A percentile compares a stretch with the other conserved stretches of the same genome.
Conservation (phyloP, 2,329 filamentous ascomycete genomes). For the Diplodia mutila region DNA sequence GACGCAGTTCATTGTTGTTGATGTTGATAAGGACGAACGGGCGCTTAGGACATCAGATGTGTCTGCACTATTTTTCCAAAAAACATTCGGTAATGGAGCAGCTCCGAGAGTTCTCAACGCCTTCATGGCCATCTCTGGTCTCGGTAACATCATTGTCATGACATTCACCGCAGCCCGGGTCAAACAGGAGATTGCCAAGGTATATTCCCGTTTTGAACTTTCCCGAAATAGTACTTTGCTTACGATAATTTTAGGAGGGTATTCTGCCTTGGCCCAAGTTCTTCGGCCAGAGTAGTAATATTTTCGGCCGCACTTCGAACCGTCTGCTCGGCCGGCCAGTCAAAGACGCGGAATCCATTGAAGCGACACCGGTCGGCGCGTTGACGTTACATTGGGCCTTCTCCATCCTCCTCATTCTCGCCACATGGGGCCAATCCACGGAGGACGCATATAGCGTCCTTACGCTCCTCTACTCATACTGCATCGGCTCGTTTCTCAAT, state of each 20-base stretch:
- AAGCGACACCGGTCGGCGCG: constrained; percentile 31
- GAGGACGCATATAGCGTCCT: constrained; percentile 30
- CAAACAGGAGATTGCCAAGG: constrained; percentile 64
- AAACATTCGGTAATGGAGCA: constrained; percentile 34
- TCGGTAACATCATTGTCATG: constrained; percentile 62
- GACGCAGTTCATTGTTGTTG: constrained; percentile 35
- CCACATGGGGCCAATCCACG: constrained; percentile 26
- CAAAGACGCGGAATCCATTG: constrained; percentile 8
- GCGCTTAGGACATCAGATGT: constrained; percentile 20
- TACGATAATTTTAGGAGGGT: constrained; percentile 23
- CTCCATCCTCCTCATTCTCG: constrained; percentile 29
- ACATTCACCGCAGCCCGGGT: constrained; percentile 61
- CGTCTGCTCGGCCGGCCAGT: neutral
- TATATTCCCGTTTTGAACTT: neutral
- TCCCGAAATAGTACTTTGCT: neutral
- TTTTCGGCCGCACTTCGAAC: constrained; percentile 22
- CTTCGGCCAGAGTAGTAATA: constrained; percentile 29
- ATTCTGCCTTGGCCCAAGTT: constrained; percentile 31
- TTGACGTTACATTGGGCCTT: constrained; percentile 32
- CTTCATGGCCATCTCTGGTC: constrained; percentile 57
- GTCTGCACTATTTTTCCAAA: constrained; percentile 28
- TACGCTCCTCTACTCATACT: constrained; percentile 29
- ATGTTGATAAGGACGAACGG: constrained; percentile 32
- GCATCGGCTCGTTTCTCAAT: constrained; percentile 27
- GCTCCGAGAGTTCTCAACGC: constrained; percentile 49